Percentiles rank a stretch among this genome's conserved stretches.
phyloP scores from a whole-genome alignment of 2,329 filamentous ascomycete species.

The Fusarium illudens region DNA sequence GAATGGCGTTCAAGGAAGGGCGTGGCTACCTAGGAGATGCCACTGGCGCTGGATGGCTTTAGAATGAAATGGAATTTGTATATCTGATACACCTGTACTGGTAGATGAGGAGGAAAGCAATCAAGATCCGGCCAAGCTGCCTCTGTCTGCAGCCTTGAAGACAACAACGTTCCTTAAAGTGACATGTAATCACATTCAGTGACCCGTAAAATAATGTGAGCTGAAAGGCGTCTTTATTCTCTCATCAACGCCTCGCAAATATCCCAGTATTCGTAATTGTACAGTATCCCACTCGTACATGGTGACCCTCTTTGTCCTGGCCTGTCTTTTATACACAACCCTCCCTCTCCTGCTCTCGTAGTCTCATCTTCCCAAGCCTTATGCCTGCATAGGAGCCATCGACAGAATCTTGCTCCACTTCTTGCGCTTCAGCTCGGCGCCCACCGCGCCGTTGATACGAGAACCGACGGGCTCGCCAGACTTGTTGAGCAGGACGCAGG shows the following conservation, averaged over 20 bases:
- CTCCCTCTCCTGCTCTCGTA: background rate
- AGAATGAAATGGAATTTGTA: constrained; percentile 24
- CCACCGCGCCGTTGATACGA: constrained; percentile 91
- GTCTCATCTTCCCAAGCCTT: constrained; percentile 24
- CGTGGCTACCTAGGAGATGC: constrained; percentile 17
- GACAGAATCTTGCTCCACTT: constrained; percentile 99
- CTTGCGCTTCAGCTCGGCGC: constrained; percentile 85
- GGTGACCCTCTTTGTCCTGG: constrained; percentile 1
- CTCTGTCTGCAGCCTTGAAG: constrained; percentile 7
- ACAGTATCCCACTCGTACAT: constrained; percentile 45
- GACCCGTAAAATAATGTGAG: constrained; percentile 21
- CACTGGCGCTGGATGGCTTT: constrained; percentile 20
- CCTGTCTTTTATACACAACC: constrained; percentile 29
- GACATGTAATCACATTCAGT: constrained; percentile 2
- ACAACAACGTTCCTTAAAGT: constrained; percentile 2
- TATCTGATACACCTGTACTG: background rate
- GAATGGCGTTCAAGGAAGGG: constrained; percentile 36
- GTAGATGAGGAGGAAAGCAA: background rate
- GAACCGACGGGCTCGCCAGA: constrained; percentile 93
- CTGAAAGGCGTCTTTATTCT: constrained; percentile 40
- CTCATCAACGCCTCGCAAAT: constrained; percentile 50
- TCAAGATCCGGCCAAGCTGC: constrained; percentile 8
- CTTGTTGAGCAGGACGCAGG: constrained; percentile 97
- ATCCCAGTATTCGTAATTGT: constrained; percentile 45
- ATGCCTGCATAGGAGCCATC: constrained; percentile 79